Evolutionary conservation across 768 basidiomycete genomes (phyloP).

Genomic region (Mycena epipterygia): DNA sequence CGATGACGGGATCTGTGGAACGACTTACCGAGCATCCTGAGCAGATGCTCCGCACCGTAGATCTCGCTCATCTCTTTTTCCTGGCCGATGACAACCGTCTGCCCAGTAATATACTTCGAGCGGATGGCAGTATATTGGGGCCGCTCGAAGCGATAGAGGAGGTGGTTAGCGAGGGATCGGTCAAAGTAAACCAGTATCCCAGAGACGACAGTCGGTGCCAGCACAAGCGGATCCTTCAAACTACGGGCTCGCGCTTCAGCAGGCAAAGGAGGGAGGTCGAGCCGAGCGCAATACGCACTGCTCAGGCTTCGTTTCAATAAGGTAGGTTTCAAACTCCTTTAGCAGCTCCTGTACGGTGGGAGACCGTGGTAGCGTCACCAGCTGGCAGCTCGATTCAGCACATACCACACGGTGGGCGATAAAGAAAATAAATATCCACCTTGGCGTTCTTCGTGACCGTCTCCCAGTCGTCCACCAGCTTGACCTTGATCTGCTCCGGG

Average conservation of each 20-base stretch:
- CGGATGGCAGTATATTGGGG: slow-evolving; percentile 89
- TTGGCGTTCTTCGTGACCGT: slow-evolving; percentile 94
- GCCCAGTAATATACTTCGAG: slow-evolving; percentile 79
- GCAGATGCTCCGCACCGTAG: slow-evolving; percentile 95
- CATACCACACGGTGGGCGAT: neutral
- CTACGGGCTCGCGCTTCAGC: slow-evolving; percentile 48
- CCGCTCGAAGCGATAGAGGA: slow-evolving; percentile 96
- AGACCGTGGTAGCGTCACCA: slow-evolving; percentile 84
- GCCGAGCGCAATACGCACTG: slow-evolving; percentile 52
- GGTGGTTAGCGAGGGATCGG: slow-evolving; percentile 87
- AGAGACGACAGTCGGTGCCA: slow-evolving; percentile 85
- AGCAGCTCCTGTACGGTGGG: slow-evolving; percentile 86
- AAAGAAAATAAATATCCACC: slow-evolving; percentile 55
- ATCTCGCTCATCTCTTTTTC: slow-evolving; percentile 91
- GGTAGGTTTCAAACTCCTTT: slow-evolving; percentile 79
- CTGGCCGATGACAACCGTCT: slow-evolving; percentile 72
- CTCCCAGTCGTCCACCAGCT: slow-evolving; percentile 98
- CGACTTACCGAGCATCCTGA: slow-evolving; percentile 93
- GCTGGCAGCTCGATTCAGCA: slow-evolving; percentile 57
- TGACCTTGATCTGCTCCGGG: slow-evolving; percentile 90
- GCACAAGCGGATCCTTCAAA: slow-evolving; percentile 75
- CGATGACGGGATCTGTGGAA: slow-evolving; percentile 20
- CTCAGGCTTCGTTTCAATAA: slow-evolving; percentile 63
- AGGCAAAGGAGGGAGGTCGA: neutral
- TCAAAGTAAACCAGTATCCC: slow-evolving; percentile 95